Base-by-base conservation (phyloP, 2,329 filamentous ascomycete genomes). In the Alternaria conjuncta region DNA sequence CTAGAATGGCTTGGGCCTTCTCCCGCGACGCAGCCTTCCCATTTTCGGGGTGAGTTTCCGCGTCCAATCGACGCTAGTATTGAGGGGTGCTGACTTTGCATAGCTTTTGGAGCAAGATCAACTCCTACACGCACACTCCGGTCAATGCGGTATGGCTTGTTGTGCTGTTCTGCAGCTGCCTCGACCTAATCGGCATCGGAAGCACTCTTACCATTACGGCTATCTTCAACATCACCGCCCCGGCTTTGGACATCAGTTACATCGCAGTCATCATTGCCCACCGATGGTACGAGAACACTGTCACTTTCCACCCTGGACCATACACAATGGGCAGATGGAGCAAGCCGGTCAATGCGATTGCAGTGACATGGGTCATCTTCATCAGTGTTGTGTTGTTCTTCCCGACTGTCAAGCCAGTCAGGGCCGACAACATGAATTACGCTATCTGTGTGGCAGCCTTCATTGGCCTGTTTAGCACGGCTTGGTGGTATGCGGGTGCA, bases 61-160 rank as follows among this genome's bases (percentile, higher is more conserved):
- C 12, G 6, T 25, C 25, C 25, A 26, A 20, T 25, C 47, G 32
- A 7, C 21, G 54, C 54, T 55, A 50, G 53, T 13, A 25, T 53
- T 20, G 21, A 20, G 32, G 47, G 49, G 57, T 59, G 63, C 75
- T 76, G 59, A 76, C 68, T 55, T 54, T 55, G 57, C 49, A 55
- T 57, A 86, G 84, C 10, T 82, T 84, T 70, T 85, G 86, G 77
- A 82, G 84, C 46, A 83, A 82, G 65, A 80, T 89, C 56, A 87
- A 88, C 68, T 64, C 71, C 9, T 70, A 78, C 53, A 90, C 88
- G 0, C 80, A 85, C 13, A 90, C 88, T 0, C 88, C 88, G 0
- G 81, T 90, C 58, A 86, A 89, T 63, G 85, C 87, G 3, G 88
- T 90, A 58, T 90, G 88, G 88, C 85, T 89, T 53, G 86, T 89